Conservation (phyloP, 371 early-diverging fungal genomes). For the Actinomortierella wolfii region DNA sequence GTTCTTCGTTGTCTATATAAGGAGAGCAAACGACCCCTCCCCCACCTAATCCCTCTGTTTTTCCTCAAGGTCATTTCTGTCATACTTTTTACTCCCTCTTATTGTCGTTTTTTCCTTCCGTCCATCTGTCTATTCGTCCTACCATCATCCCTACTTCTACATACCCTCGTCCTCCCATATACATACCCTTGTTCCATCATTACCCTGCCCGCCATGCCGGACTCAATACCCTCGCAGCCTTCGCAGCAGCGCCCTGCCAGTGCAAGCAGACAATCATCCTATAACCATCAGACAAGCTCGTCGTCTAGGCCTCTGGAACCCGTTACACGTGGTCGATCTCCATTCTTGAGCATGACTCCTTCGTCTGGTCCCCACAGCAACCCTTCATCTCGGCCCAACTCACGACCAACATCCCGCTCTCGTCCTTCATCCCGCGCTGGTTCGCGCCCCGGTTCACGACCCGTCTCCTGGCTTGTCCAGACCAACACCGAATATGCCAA, state of each 20-base stretch:
- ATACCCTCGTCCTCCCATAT: neutral
- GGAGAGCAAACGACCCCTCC: no score
- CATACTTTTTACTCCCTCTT: no score
- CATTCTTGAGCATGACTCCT: neutral
- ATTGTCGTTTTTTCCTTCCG: neutral
- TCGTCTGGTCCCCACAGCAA: slow-evolving; percentile 6
- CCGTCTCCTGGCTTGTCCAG: slow-evolving; percentile 40
- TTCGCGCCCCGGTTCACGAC: slow-evolving; percentile 29
- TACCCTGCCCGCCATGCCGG: no score
- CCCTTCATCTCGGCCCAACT: slow-evolving; percentile 31
- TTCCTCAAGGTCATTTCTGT: no score
- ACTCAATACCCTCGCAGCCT: no score
- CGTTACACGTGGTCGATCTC: slow-evolving; percentile 22
- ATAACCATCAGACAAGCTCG: neutral
- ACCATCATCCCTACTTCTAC: neutral
- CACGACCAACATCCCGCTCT: slow-evolving; percentile 23
- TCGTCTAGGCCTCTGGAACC: neutral
- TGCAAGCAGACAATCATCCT: neutral
- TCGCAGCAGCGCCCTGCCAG: neutral
- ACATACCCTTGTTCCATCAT: no score
- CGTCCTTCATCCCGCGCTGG: slow-evolving; percentile 19
- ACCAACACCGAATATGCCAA: slow-evolving; percentile 42
- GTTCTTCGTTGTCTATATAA: no score
- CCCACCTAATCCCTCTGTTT: no score
- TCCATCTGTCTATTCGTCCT: neutral